phyloP scores from a whole-genome alignment of 2,329 filamentous ascomycete genomes.

The Cladobotryum mycophilum region DNA sequence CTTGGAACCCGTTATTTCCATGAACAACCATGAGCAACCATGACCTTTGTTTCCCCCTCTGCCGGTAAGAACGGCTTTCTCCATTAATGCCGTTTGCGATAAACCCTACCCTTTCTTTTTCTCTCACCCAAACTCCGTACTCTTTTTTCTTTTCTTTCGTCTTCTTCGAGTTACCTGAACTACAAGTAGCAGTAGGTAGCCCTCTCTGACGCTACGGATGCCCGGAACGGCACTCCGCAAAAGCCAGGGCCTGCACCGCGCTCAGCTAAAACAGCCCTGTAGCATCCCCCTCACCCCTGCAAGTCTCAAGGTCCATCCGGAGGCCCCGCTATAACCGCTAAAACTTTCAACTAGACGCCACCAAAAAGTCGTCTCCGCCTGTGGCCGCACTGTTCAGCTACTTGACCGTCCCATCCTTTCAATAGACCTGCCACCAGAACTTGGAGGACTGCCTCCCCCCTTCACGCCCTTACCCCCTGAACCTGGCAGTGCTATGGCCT shows the following conservation, averaged over 20 bases:
- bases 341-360: not conserved
- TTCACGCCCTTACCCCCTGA: not conserved
- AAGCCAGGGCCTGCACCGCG: not conserved
- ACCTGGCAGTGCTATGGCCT: not conserved
- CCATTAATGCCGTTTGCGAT: no score
- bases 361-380: not conserved
- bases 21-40: no score
- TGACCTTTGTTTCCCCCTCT: no score
- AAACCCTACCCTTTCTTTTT: no score
- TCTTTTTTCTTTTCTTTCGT: not conserved
- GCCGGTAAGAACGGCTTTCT: no score
- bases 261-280: not conserved
- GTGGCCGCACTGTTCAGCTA: conserved; percentile 12
- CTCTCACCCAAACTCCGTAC: not conserved
- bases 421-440: not conserved
- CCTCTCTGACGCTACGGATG: not conserved
- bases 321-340: not conserved
- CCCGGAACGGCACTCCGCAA: conserved; percentile 6
- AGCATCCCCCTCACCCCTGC: not conserved
- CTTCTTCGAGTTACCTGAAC: no score
- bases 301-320: not conserved
- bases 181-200: not conserved
- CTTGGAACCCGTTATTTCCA: not conserved
- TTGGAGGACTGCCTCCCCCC: not conserved
- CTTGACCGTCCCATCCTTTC: conserved; percentile 1